phyloP scores from a whole-genome alignment of 306 rosid species.

The apple (Malus domestica) region DNA sequence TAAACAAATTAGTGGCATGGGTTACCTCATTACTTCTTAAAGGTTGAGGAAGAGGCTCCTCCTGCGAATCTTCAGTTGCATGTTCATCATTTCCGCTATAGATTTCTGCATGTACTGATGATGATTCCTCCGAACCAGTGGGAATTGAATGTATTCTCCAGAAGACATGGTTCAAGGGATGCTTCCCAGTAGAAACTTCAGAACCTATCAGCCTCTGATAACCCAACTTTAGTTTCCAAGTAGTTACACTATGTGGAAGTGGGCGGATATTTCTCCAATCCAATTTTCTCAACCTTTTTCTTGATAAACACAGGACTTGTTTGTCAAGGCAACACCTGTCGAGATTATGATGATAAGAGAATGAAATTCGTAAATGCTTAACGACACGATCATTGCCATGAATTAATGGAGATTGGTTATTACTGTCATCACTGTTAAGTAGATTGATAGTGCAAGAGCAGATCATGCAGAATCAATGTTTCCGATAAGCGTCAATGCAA shows the following conservation, averaged over 20 bases:
- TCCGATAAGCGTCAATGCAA: background rate
- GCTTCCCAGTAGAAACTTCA: slow-evolving; percentile 9
- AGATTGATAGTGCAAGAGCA: background rate
- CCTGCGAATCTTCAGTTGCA: slow-evolving; percentile 5
- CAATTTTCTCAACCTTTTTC: slow-evolving; percentile 9
- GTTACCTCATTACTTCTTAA: slow-evolving; percentile 37
- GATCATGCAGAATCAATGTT: background rate
- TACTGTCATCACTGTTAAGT: background rate
- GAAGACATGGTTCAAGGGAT: slow-evolving; percentile 1
- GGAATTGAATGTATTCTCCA: slow-evolving; percentile 22
- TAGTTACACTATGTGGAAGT: slow-evolving; percentile 4
- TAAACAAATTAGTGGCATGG: background rate
- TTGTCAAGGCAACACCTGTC: slow-evolving; percentile 32
- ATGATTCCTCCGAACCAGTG: slow-evolving; percentile 24
- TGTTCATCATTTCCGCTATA: slow-evolving; percentile 9
- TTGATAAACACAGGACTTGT: slow-evolving; percentile 12
- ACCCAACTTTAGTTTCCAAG: slow-evolving; percentile 10
- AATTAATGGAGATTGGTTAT: background rate
- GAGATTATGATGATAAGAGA: background rate
- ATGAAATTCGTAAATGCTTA: background rate
- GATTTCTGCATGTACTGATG: slow-evolving; percentile 21
- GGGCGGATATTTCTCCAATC: slow-evolving; percentile 16
- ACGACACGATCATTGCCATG: background rate
- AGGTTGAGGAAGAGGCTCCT: slow-evolving; percentile 32
- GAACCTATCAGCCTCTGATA: slow-evolving; percentile 17